These are phyloP conservation scores for Trypanosoma scelopori DNA, from an alignment of 208 protist species.

Conservation along the genomic window DNA sequence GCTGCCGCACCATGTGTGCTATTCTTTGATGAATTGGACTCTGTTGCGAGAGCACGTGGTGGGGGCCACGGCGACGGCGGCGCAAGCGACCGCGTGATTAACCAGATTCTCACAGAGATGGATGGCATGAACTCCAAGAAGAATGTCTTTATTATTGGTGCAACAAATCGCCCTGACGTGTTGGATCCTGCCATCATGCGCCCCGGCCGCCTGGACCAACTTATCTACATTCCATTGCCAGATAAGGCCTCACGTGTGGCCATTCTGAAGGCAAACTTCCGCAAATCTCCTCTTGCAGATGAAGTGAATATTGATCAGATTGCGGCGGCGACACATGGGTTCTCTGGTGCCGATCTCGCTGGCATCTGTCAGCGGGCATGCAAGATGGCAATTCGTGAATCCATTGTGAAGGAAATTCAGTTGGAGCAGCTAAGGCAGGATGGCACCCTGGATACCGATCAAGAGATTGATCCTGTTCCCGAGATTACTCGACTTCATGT, in stretches of 20 bases:
- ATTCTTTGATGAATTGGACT: constrained; percentile 99
- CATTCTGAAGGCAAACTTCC: constrained; percentile 97
- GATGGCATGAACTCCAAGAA: constrained; percentile 99
- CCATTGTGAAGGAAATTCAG: constrained; percentile 88
- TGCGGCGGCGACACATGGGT: constrained; percentile 97
- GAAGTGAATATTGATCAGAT: constrained; percentile 97
- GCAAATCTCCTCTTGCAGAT: constrained; percentile 97
- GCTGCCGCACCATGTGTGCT: constrained; percentile 99
- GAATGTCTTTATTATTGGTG: constrained; percentile 99
- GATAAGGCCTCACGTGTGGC: constrained; percentile 95
- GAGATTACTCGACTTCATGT: constrained; percentile 91
- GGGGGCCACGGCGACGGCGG: constrained; percentile 95
- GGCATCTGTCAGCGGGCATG: constrained; percentile 91
- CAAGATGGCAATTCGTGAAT: constrained; percentile 93
- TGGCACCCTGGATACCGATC: constrained; percentile 59
- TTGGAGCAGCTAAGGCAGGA: constrained; percentile 66
- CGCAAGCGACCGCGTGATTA: constrained; percentile 99
- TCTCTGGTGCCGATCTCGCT: constrained; percentile 99
- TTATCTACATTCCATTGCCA: constrained; percentile 99
- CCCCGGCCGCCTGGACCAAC: constrained; percentile 95
- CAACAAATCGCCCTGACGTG: constrained; percentile 99
- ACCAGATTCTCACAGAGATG: constrained; percentile 99
- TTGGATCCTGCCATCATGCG: constrained; percentile 99
- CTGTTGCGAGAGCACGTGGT: constrained; percentile 98
- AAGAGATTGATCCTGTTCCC: constrained; percentile 86